These are phyloP conservation scores for Yarrowia yakushimensis DNA, from an alignment of 805 yeast genomes.

Conservation along the genomic window DNA sequence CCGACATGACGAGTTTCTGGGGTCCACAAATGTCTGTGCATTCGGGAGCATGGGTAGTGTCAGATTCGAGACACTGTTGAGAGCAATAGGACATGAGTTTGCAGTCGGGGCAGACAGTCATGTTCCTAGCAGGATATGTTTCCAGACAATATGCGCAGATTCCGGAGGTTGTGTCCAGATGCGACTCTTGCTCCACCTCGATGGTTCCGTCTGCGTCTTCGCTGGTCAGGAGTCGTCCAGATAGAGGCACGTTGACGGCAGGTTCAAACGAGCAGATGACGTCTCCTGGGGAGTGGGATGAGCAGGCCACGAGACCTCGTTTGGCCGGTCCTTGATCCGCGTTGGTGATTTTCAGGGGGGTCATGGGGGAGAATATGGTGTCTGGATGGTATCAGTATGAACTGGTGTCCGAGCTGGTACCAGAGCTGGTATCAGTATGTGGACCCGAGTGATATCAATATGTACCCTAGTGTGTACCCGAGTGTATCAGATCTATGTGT, in stretches of 20 bases:
- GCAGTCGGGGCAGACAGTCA: background rate
- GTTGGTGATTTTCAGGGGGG: background rate
- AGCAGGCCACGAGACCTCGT: background rate
- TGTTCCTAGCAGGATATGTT: background rate
- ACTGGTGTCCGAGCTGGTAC: too few relatives aligned
- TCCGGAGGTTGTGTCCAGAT: background rate
- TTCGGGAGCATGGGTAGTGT: background rate
- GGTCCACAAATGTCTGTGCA: background rate
- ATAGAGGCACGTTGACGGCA: background rate
- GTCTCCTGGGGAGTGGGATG: background rate
- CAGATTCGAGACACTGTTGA: background rate
- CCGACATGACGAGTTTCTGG: slow-evolving; percentile 1
- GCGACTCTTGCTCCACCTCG: slow-evolving; percentile 2
- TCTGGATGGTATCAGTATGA: background rate
- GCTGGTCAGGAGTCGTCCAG: background rate
- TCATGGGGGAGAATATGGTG: background rate
- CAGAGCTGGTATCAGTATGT: too few relatives aligned
- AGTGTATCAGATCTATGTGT: too few relatives aligned
- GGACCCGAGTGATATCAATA: too few relatives aligned
- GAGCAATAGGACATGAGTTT: slow-evolving; percentile 18
- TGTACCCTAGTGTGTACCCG: too few relatives aligned
- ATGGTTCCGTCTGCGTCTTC: background rate
- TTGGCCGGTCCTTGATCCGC: background rate
- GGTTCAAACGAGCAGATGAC: slow-evolving; percentile 4
- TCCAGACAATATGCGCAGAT: background rate